Evolutionary conservation across 2,329 filamentous ascomycete species (phyloP).

Genomic region (Aureobasidium lini): DNA sequence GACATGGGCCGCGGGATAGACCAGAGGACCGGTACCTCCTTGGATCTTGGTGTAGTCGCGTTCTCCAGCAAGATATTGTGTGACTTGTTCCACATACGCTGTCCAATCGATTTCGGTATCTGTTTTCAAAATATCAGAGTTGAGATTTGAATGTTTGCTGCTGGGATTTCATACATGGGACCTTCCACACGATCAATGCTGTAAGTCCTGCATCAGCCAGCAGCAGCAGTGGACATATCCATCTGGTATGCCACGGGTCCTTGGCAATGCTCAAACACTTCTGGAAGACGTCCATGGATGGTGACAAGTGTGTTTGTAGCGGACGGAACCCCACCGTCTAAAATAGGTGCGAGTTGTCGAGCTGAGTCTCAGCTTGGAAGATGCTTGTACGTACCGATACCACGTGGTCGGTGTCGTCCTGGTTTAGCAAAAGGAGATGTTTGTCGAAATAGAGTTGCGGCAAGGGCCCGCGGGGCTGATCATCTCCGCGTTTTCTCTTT

Average conservation of each 20-base stretch:
- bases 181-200: conserved; percentile 65
- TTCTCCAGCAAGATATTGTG: conserved; percentile 73
- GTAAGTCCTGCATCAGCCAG: conserved; percentile 65
- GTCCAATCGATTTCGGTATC: conserved; percentile 98
- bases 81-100: conserved; percentile 92
- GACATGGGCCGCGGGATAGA: conserved; percentile 91
- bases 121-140: conserved; percentile 26
- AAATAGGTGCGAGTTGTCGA: neutral
- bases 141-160: neutral
- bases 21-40: conserved; percentile 83
- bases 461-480: neutral
- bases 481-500: neutral
- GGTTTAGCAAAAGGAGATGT: conserved; percentile 7
- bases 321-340: neutral
- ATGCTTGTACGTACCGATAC: neutral
- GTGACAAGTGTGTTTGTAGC: neutral
- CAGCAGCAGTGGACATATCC: conserved; percentile 61
- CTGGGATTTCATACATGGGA: conserved; percentile 58
- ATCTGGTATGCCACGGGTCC: conserved; percentile 51
- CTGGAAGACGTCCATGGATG: conserved; percentile 31
- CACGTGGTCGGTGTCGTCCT: neutral
- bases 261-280: conserved; percentile 35
- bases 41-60: conserved; percentile 79
- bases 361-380: neutral
- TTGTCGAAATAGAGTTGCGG: conserved; percentile 5